Base-by-base conservation (phyloP, 2,329 filamentous ascomycete genomes). In the Exophiala dermatitidis region DNA sequence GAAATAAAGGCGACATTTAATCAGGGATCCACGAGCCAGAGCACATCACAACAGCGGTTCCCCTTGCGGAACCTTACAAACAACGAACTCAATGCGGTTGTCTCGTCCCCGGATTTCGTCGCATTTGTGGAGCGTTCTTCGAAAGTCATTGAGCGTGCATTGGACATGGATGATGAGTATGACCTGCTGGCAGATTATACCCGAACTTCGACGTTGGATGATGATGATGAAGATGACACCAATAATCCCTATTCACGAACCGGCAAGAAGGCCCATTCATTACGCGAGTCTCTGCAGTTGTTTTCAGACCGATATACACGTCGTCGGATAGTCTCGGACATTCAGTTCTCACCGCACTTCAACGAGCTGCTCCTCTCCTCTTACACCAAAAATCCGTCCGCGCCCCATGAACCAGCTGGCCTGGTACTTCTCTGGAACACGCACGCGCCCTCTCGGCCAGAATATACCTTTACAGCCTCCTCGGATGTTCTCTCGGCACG, bases 341-440 rank as follows among this genome's bases (percentile, higher is more conserved):
- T 98, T 63, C 88, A 91, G 72, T 98, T 96, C 71, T 97, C 91
- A 42, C 87, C 89, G 12, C 60, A 83, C 76, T 95, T 93, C 65
- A 88, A 88, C 29, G 93, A 98, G 71, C 80, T 98, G 34, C 77
- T 98, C 44, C 82, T 97, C 45, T 90, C 93, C 31, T 88, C 93
- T 3, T 97, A 98, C 71, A 98, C 93, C 52, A 98, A 97, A 73
- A 96, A 96, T 67, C 89, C 91, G 3, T 88, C 91, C 5, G 90
- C 93, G 12, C 91, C 91, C 31, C 89, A 95, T 66, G 90, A 96
- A 62, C 90, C 90, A 7, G 88, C 94, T 65, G 93, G 93, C 29
- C 79, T 98, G 41, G 85, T 98, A 32, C 90, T 96, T 68, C 85
- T 98, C 33, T 98, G 94, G 94, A 98, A 96, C 67, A 79, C 90